These are phyloP conservation scores for Immersiella caudata DNA, from an alignment of 495 filamentous ascomycete species.

Conservation along the genomic window DNA sequence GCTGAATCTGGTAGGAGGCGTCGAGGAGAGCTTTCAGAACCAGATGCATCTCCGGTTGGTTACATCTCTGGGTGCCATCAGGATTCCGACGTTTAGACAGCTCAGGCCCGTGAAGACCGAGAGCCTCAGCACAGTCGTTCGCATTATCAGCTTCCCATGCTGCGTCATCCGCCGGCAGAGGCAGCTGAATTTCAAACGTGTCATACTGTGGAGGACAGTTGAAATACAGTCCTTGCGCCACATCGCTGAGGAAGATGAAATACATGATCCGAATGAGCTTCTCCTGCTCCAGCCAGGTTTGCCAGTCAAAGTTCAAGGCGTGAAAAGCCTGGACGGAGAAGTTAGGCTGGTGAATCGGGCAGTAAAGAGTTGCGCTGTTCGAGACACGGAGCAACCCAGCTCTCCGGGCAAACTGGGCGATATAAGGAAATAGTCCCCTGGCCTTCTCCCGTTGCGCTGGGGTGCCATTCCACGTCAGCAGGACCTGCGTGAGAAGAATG, in stretches of 20 bases:
- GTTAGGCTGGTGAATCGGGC: constrained; percentile 50
- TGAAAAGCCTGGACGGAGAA: constrained; percentile 41
- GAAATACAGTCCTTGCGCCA: constrained; percentile 66
- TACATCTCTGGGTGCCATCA: constrained; percentile 58
- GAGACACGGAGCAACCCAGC: constrained; percentile 54
- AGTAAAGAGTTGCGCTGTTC: constrained; percentile 38
- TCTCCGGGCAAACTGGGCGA: constrained; percentile 55
- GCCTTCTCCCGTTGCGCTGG: constrained; percentile 58
- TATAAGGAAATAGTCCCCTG: constrained; percentile 53
- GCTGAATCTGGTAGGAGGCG: constrained; percentile 53
- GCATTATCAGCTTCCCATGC: constrained; percentile 62
- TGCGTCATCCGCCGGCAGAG: constrained; percentile 67
- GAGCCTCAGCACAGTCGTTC: constrained; percentile 60
- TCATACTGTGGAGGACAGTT: constrained; percentile 61
- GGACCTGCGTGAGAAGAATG: constrained; percentile 55
- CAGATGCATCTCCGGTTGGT: constrained; percentile 60
- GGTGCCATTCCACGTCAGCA: constrained; percentile 67
- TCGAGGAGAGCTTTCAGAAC: constrained; percentile 59
- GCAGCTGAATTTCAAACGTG: constrained; percentile 57
- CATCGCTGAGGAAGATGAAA: constrained; percentile 59
- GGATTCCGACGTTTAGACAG: constrained; percentile 52
- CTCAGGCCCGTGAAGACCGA: constrained; percentile 57
- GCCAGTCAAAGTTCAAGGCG: constrained; percentile 57
- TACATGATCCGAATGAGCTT: constrained; percentile 64
- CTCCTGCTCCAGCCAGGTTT: constrained; percentile 67